A percentile compares a stretch with the other conserved stretches of the same genome.
phyloP scores from a whole-genome alignment of 179 eudicot species.

The Nepenthes alata region DNA sequence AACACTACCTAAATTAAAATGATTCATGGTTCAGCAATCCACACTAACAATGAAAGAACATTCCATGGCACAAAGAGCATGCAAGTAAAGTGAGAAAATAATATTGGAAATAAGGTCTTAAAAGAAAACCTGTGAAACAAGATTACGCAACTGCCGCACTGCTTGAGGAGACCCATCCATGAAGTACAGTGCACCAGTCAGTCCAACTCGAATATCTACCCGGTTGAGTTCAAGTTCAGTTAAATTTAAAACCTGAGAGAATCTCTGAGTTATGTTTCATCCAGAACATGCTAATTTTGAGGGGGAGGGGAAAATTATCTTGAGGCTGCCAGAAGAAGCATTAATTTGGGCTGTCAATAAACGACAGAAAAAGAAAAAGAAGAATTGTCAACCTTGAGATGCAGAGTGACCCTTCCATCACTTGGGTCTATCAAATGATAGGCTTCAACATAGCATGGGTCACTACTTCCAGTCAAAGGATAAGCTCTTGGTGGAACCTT shows the following conservation, averaged over 20 bases:
- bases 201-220: slow-evolving; percentile 86
- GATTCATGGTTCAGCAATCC: too few species aligned
- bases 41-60: too few species aligned
- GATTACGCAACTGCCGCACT: slow-evolving; percentile 83
- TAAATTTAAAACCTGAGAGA: slow-evolving; percentile 74
- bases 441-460: slow-evolving; percentile 96
- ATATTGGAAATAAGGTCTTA: background rate
- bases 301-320: background rate
- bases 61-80: too few species aligned
- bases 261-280: slow-evolving; percentile 11
- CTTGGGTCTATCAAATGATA: slow-evolving; percentile 91
- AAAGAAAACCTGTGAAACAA: slow-evolving; percentile 71
- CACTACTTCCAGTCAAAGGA: slow-evolving; percentile 89
- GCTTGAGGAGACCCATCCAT: slow-evolving; percentile 99
- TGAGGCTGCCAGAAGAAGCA: background rate
- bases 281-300: background rate
- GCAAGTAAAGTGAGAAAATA: background rate
- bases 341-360: background rate
- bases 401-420: slow-evolving; percentile 93
- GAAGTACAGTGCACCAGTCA: slow-evolving; percentile 80
- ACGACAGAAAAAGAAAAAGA: slow-evolving; percentile 1
- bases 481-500: slow-evolving; percentile 80
- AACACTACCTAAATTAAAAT: too few species aligned
- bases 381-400: slow-evolving; percentile 53
- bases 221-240: slow-evolving; percentile 89